These are phyloP conservation scores for Mortierella sp. DNA, from an alignment of 371 early-diverging fungal species.

Conservation along the genomic window DNA sequence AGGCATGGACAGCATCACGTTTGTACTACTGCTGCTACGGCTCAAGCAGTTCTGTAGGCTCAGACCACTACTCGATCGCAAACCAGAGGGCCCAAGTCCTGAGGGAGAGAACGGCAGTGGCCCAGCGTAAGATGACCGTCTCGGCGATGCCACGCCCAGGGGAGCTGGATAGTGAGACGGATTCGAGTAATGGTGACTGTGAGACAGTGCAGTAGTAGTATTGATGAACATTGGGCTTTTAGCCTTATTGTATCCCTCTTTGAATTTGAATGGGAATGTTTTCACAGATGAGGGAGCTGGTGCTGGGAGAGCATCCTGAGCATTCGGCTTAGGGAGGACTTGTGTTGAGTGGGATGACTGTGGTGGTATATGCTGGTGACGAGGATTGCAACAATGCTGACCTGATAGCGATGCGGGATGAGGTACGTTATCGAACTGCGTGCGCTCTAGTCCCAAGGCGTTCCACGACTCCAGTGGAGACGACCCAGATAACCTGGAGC, in stretches of 20 bases:
- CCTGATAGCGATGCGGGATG: conserved; percentile 1
- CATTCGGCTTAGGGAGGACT: not conserved
- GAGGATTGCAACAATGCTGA: conserved; percentile 2
- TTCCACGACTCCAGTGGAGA: conserved; percentile 17
- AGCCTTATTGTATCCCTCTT: conserved; percentile 21
- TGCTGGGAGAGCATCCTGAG: not conserved
- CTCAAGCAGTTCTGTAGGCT: not conserved
- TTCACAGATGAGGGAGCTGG: not conserved
- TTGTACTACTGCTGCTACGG: not conserved
- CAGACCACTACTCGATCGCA: not conserved
- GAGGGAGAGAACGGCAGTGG: not conserved
- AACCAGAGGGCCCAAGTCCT: not conserved
- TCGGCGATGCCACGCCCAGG: no score
- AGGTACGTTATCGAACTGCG: not conserved
- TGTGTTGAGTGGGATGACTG: not conserved
- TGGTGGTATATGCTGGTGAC: not conserved
- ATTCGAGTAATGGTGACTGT: not conserved
- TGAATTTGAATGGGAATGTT: conserved; percentile 12
- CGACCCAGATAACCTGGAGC: conserved; percentile 1
- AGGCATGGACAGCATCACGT: conserved; percentile 8
- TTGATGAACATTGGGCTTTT: conserved; percentile 23
- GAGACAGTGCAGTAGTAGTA: conserved; percentile 6
- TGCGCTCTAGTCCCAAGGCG: not conserved
- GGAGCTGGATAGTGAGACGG: not conserved
- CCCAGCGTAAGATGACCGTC: not conserved